phyloP scores from a whole-genome alignment of 192 early-diverging fungal species.

The Rhizophagus clarus region DNA sequence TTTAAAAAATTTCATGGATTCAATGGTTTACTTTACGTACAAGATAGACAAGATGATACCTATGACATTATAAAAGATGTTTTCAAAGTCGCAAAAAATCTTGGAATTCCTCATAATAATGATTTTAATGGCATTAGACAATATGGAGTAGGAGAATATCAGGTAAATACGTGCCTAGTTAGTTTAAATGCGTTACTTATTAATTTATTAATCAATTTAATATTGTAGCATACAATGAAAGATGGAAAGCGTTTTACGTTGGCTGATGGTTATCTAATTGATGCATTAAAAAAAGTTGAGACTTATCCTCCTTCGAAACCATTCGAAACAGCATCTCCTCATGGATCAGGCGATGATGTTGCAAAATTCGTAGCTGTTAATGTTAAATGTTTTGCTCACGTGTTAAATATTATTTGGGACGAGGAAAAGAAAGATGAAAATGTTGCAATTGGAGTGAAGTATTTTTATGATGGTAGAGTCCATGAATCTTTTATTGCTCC shows the following conservation, averaged over 20 bases:
- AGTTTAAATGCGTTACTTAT: too few relatives aligned
- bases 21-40: not conserved
- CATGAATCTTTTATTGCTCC: not conserved
- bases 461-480: too few relatives aligned
- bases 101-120: not conserved
- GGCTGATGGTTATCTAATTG: not conserved
- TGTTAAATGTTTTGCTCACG: too few relatives aligned
- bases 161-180: not conserved
- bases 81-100: not conserved
- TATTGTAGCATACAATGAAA: not conserved
- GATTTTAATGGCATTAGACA: slow-evolving; percentile 1
- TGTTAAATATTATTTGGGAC: too few relatives aligned
- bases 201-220: not conserved
- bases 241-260: not conserved
- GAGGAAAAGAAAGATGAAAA: too few relatives aligned
- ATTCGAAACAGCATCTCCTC: too few relatives aligned
- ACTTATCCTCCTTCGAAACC: too few relatives aligned
- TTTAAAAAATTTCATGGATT: not conserved
- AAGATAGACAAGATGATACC: not conserved
- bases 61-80: not conserved
- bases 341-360: too few relatives aligned
- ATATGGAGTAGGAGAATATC: not conserved
- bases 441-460: too few relatives aligned
- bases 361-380: too few relatives aligned
- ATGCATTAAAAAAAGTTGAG: not conserved